Base-by-base conservation (phyloP, 2,329 filamentous ascomycete genomes). In the Ceratocystis lukuohia region DNA sequence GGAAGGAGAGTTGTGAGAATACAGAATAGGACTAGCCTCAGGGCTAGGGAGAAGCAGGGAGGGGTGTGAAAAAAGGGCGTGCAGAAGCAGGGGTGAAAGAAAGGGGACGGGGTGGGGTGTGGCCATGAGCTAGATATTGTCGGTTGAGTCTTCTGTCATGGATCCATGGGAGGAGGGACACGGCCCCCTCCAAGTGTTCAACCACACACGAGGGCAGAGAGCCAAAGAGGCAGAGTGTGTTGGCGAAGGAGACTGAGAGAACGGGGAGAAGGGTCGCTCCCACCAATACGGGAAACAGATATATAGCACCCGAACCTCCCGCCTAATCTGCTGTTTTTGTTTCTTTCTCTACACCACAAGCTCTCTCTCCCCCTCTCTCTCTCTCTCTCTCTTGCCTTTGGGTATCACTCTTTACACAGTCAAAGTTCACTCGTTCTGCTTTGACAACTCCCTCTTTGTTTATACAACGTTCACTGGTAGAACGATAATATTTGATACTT, bases 401-500 rank as follows among this genome's bases (percentile, higher is more conserved):
- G 50, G 41, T 56, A 28, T 59, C 66, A 61, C 61, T 69, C 65
- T 57, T 67, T 69, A 65, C 25, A 62, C 25, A 62, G 50, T 65
- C 65, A 61, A 62, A 66, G 61, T 65, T 65, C 68, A 56, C 64
- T 67, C 56, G 64, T 63, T 68, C 45, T 68, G 63, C 62, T 68
- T 66, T 65, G 57, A 67, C 66, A 67, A 61, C 69, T 69, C 69
- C 69, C 70, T 69, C 67, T 64, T 68, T 64, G 37, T 28, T 64
- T 56, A 63, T 59, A 53, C 64, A 59, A 57, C 63, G 67, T 68
- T 68, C 67, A 68, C 67, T 65, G 67, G 67, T 65, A 68, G 67
- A 66, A 64, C 67, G 65, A 62, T 61, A 71, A 66, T 72, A 72
- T 73, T 61, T 62, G 48, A 65, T 61, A 63, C 70, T 74, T 74